Percentiles rank a stretch among this genome's conserved stretches.
phyloP scores from a whole-genome alignment of 306 rosid species.

The Pterocarpus macrocarpus region DNA sequence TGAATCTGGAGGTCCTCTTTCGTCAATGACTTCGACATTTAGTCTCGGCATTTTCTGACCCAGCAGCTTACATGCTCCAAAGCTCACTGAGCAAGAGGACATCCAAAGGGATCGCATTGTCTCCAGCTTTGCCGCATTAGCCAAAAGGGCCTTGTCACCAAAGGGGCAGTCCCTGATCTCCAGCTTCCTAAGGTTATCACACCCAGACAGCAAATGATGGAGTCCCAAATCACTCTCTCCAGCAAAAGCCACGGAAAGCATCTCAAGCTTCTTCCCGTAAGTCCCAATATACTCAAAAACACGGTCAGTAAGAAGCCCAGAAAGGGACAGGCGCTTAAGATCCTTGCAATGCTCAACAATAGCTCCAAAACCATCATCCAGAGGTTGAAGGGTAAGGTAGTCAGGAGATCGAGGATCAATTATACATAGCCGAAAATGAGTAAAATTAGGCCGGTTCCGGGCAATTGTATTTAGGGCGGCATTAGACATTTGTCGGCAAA shows the following conservation, averaged over 20 bases:
- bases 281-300: conserved; percentile 84
- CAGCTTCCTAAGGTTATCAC: conserved; percentile 93
- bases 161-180: conserved; percentile 99
- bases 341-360: conserved; percentile 95
- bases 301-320: conserved; percentile 89
- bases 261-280: conserved; percentile 87
- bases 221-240: conserved; percentile 96
- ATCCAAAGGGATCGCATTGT: conserved; percentile 99
- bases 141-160: conserved; percentile 97
- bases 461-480: conserved; percentile 85
- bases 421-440: conserved; percentile 91
- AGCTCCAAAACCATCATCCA: conserved; percentile 95
- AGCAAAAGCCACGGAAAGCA: conserved; percentile 97
- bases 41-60: conserved; percentile 91
- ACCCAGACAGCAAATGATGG: conserved; percentile 89
- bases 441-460: conserved; percentile 79
- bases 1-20: conserved; percentile 84
- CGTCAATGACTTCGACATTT: conserved; percentile 95
- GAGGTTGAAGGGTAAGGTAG: conserved; percentile 71
- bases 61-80: conserved; percentile 91
- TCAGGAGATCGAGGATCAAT: conserved; percentile 86
- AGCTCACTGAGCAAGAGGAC: conserved; percentile 97
- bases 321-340: conserved; percentile 87
- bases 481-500: conserved; percentile 96
- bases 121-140: conserved; percentile 99